Evolutionary conservation across 2,329 filamentous ascomycete species (phyloP), one percentile per base, ranked within the genome.

Genomic region (Aspergillus novoparasiticus): DNA sequence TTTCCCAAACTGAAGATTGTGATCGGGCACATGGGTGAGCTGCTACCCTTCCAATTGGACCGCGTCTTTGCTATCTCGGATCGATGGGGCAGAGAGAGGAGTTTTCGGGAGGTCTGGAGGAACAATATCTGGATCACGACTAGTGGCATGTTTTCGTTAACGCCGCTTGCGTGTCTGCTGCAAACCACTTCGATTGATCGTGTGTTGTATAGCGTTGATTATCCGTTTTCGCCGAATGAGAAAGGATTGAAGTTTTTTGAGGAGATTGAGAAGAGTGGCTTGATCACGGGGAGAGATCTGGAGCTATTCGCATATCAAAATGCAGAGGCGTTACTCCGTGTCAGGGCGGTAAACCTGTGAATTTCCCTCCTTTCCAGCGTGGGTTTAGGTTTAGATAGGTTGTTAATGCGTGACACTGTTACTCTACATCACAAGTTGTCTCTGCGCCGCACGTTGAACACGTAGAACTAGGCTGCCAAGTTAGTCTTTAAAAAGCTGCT

Each of bases 31-130:
- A 80, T 84, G 77, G 79, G 83, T 30, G 82, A 83, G 75, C 77
- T 83, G 78, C 66, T 88, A 0, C 86, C 86, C 0, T 87, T 84
- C 58, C 81, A 84, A 73, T 73, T 88, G 16, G 81, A 85, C 48
- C 79, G 85, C 2, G 51, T 66, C 0, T 60, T 39, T 19, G 28
- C 46, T 4, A 53, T 65, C 10, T 30, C 58, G 2, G 57, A 57
- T 16, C 55, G 61, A 9, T 63, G 61, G 54, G 63, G 58, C 4
- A 16, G 46, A 23, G 34, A 62, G 26, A 55, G 66, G 12, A 30
- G 60, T 1, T 82, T 87, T 54, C 69, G 73, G 16, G 76, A 84
- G 14, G 83, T 87, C 2, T 89, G 83, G 79, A 34, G 56, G 23
- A 39, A 58, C 16, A 65, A 63, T 53, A 60, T 66, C 34, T 66